Base-by-base conservation (phyloP, 2,329 filamentous ascomycete genomes). In the Alternaria ventricosa region DNA sequence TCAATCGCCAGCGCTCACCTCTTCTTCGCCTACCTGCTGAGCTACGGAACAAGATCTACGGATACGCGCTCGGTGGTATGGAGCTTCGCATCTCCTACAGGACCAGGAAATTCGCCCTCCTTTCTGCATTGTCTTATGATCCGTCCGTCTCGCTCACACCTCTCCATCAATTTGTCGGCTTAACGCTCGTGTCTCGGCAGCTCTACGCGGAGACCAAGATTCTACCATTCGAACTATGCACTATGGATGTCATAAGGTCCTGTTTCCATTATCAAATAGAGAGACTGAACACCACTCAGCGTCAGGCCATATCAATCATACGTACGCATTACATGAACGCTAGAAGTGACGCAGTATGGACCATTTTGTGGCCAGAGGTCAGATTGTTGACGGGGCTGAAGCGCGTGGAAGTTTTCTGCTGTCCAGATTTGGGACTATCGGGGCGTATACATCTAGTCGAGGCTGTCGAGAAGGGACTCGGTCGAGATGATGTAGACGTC, bases 71-170 rank as follows among this genome's bases (percentile, higher is more conserved):
- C n/a, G 36, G 36, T 41, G 36, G 36, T 41, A 41, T 41, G 36
- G 9, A 41, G 0, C 4, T 41, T 41, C n/a, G 36, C 36, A 18
- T 41, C 9, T 10, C n/a, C n/a, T 11, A 41, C 9, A 18, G 36
- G 5, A 10, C 0, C n/a, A 18, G n/a, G 36, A 2, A 18, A 18
- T 1, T 6, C 0, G 15, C 0, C 33, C 15, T n/a, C 33, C 0
- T 41, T 41, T 3, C 33, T 41, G 15, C 33, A 41, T 0, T 41
- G 33, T 41, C 3, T 41, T n/a, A 36, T 36, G 2, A 36, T 36
- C 1, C 33, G 33, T 3, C 33, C 33, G 33, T 36, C 33, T 36
- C 2, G 33, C 2, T 36, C 33, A 36, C 33, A 36, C 2, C 33
- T n/a, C 36, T 41, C 36, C 36, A 41, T 41, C 15, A 8, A 18